Percentiles rank a stretch among this genome's conserved stretches.
Evolutionary conservation across 371 early-diverging fungal species (phyloP).

Genomic region (Paraphysoderma sedebokerense): DNA sequence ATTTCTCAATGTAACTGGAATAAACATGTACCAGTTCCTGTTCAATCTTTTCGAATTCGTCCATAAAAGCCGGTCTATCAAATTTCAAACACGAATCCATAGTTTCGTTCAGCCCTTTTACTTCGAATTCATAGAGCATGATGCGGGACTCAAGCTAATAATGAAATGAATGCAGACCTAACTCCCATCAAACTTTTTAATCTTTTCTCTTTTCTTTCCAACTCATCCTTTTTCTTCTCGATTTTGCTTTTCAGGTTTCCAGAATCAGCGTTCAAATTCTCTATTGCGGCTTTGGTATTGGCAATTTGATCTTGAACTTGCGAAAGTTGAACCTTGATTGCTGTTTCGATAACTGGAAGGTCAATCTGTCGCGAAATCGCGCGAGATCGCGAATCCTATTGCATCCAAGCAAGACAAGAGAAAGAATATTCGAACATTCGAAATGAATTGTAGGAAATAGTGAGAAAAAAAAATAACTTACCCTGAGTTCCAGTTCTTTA

Average conservation of each 20-base stretch:
- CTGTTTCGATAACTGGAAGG: constrained; percentile 11
- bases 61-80: constrained; percentile 30
- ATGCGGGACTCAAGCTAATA: neutral
- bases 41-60: constrained; percentile 30
- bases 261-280: constrained; percentile 18
- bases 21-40: constrained; percentile 18
- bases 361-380: constrained; percentile 25
- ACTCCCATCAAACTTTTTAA: constrained; percentile 24
- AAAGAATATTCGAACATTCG: neutral
- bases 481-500: constrained; percentile 14
- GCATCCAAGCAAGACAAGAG: neutral
- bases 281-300: constrained; percentile 8
- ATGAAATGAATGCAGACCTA: constrained; percentile 10
- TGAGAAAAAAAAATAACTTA: neutral
- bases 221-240: constrained; percentile 21
- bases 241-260: constrained; percentile 23
- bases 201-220: constrained; percentile 24
- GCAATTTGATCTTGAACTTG: constrained; percentile 8
- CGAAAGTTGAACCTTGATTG: constrained; percentile 12
- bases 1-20: constrained; percentile 19
- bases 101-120: neutral
- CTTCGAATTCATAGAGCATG: neutral
- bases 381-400: constrained; percentile 12
- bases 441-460: no score
- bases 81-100: neutral